These are phyloP conservation scores for Begonia loranthoides DNA, from an alignment of 306 rosid species.

Conservation along the genomic window DNA sequence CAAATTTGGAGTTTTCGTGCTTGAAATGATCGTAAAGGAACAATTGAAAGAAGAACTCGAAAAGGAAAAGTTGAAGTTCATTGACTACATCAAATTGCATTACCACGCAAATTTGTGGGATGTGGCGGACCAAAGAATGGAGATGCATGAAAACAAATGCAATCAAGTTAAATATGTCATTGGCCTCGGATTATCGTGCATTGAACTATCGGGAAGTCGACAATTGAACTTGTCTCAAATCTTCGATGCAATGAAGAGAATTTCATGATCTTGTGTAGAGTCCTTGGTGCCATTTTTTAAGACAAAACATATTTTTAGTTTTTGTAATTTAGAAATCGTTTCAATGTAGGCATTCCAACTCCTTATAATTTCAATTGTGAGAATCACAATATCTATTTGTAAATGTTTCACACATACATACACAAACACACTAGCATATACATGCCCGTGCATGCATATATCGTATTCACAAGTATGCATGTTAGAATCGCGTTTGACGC, in stretches of 20 bases:
- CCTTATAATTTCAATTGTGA: too few species aligned
- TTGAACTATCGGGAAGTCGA: slow-evolving; percentile 24
- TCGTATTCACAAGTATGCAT: too few species aligned
- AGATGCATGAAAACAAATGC: slow-evolving; percentile 17
- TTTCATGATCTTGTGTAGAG: slow-evolving; percentile 14
- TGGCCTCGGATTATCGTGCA: slow-evolving; percentile 37
- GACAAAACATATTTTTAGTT: too few species aligned
- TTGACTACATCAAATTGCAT: slow-evolving; percentile 27
- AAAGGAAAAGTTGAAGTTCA: slow-evolving; percentile 21
- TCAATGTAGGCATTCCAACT: too few species aligned
- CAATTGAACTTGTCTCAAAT: slow-evolving; percentile 21
- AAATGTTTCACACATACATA: too few species aligned
- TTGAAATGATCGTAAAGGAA: slow-evolving; percentile 31
- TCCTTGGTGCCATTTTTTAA: neutral
- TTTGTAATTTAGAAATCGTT: too few species aligned
- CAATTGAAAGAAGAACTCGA: slow-evolving; percentile 24
- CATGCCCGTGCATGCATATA: too few species aligned
- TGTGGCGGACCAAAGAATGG: slow-evolving; percentile 35
- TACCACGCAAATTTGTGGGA: slow-evolving; percentile 22
- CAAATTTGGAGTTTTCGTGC: slow-evolving; percentile 39
- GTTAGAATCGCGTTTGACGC: too few species aligned
- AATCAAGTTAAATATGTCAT: slow-evolving; percentile 27
- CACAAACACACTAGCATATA: too few species aligned
- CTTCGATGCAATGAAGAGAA: slow-evolving; percentile 21
- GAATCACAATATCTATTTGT: too few species aligned